Evolutionary conservation across 1,139 yeast species (phyloP).

Genomic region (Eremothecium coryli): DNA sequence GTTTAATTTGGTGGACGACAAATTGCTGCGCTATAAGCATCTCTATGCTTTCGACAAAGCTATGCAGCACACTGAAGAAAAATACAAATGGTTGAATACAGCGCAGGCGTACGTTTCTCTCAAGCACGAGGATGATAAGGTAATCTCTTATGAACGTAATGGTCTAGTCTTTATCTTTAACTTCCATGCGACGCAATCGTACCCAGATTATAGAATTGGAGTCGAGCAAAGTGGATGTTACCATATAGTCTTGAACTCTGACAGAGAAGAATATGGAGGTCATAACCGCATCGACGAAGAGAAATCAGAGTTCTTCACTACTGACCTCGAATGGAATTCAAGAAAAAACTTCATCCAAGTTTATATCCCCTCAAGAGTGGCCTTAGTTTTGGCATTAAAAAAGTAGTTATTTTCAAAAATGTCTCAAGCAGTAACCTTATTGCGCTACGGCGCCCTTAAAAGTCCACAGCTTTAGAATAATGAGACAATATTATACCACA

Average conservation of each 20-base stretch:
- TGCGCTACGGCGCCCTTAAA: no score
- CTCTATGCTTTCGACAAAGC: constrained; percentile 73
- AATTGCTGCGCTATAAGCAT: constrained; percentile 66
- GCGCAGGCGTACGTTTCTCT: constrained; percentile 81
- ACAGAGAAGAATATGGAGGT: constrained; percentile 67
- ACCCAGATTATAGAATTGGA: constrained; percentile 80
- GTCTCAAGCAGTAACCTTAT: no score
- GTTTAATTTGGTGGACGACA: constrained; percentile 76
- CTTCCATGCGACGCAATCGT: constrained; percentile 79
- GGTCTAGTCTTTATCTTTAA: constrained; percentile 80
- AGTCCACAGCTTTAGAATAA: no score
- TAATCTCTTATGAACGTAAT: constrained; percentile 80
- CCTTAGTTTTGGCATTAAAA: constrained; percentile 67
- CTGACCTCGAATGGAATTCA: constrained; percentile 70
- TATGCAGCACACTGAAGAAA: constrained; percentile 67
- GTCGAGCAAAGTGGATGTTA: constrained; percentile 74
- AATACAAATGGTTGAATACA: constrained; percentile 63
- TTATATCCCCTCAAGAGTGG: constrained; percentile 78
- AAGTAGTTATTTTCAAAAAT: no score
- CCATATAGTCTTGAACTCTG: constrained; percentile 66
- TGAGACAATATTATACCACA: no score
- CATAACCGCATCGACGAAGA: constrained; percentile 61
- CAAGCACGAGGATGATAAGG: constrained; percentile 82
- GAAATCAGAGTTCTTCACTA: constrained; percentile 51
- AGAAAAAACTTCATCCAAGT: constrained; percentile 70